phyloP scores from a whole-genome alignment of 148 eudicot genomes.

The Cornus kousa region DNA sequence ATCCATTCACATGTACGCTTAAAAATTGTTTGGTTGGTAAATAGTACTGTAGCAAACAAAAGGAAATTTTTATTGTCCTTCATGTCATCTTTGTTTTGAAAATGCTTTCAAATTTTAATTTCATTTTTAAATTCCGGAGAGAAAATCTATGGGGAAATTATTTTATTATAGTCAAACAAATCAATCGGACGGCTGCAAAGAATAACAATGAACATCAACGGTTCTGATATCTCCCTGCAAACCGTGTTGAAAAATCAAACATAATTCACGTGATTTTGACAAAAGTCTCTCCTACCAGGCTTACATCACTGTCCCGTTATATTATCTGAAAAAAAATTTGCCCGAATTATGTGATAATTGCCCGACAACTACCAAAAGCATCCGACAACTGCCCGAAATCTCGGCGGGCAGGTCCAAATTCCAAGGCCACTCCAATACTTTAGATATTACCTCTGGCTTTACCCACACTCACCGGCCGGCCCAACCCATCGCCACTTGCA shows the following conservation, averaged over 20 bases:
- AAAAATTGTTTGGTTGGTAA: too few species aligned
- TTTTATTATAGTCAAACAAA: too few species aligned
- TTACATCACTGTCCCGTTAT: too few species aligned
- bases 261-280: background rate
- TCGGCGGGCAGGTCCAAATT: conserved; percentile 16
- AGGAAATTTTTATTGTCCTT: too few species aligned
- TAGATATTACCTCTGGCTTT: background rate
- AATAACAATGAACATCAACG: background rate
- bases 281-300: too few species aligned
- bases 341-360: background rate
- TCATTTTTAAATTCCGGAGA: too few species aligned
- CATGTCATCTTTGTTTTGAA: too few species aligned
- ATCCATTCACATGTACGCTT: too few species aligned
- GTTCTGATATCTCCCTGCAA: background rate
- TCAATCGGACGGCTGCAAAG: too few species aligned
- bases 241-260: conserved; percentile 1
- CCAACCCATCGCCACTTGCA: background rate
- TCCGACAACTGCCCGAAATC: conserved; percentile 14
- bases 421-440: conserved; percentile 5
- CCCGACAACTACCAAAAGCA: conserved; percentile 1
- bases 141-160: too few species aligned
- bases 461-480: background rate
- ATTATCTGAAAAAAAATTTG: background rate
- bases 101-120: too few species aligned
- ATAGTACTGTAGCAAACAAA: too few species aligned